Base-by-base conservation (phyloP, 257 asterid genomes). In the Penstemon newberryi region DNA sequence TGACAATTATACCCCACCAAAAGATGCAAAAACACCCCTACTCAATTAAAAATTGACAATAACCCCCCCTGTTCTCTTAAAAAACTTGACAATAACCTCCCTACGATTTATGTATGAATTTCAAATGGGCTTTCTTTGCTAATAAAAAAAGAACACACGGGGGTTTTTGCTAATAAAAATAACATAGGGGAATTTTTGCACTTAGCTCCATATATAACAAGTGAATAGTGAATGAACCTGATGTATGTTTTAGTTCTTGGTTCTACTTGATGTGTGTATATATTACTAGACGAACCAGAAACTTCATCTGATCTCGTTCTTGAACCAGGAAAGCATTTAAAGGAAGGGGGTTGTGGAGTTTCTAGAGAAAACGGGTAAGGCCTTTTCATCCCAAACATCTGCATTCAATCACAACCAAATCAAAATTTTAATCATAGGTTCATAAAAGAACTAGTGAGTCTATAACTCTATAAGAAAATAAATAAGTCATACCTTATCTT, bases 361-460 rank as follows among this genome's bases (percentile, higher is more conserved):
- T 82, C 87, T 33, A 74, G 71, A 52, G 83, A 79, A 76, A 82
- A 80, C 66, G 85, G 78, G 75, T 80, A 80, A 8, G 88, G 42
- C 67, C 90, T 82, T 83, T 86, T 86, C 74, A 77, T 71, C 71
- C 93, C 88, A 79, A 77, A 75, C 74, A 81, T 82, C 93, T 86
- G 68, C 68, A 71, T 53, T 33, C 4, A 75, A 75, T 65, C 73
- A 73, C 5, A 69, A 76, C 69, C 58, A 80, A 5, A 63, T 65
- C 53, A 75, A 72, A 18, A 62, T 50, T 25, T 25, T 25, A 25
- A 25, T 25, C 33, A 25, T 25, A 25, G 33, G 33, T 25, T 25
- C 33, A 25, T 25, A 25, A 25, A 25, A 25, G 33, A 25, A 25
- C 33, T 25, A 25, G 33, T 25, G 37, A 70, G 33, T 15, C 4